Conservation (phyloP, 2,329 filamentous ascomycete species). For the Didymella sp. region DNA sequence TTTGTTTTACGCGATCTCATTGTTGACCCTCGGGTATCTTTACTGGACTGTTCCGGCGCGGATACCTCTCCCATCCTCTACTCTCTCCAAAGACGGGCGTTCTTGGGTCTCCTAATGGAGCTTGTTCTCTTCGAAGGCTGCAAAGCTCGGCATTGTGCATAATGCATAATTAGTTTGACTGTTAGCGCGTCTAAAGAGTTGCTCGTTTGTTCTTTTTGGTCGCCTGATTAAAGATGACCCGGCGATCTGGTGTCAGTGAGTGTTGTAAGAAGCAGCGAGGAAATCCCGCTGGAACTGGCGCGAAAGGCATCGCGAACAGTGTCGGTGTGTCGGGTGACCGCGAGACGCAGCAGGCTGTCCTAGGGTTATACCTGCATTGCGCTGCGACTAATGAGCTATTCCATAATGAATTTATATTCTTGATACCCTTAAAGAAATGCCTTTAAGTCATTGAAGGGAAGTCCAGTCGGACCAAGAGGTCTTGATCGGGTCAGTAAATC, state of each 20-base stretch:
- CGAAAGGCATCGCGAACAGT: background rate
- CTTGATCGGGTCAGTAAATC: background rate
- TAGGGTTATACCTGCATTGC: constrained; percentile 4
- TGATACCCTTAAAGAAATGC: constrained; percentile 8
- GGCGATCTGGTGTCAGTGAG: constrained; percentile 3
- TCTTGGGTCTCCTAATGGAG: constrained; percentile 13
- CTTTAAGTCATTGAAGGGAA: background rate
- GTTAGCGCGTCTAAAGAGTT: constrained; percentile 14
- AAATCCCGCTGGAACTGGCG: background rate
- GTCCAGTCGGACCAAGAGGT: too few relatives aligned
- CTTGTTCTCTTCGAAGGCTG: constrained; percentile 10
- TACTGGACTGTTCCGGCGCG: constrained; percentile 1
- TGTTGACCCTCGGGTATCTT: constrained; percentile 16
- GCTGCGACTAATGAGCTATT: constrained; percentile 20
- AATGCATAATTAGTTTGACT: constrained; percentile 16
- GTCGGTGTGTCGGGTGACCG: background rate
- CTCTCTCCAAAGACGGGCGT: constrained; percentile 10
- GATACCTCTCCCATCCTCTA: background rate
- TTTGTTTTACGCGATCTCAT: constrained; percentile 14
- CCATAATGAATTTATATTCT: constrained; percentile 23
- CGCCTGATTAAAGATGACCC: background rate
- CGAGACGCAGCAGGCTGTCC: constrained; percentile 4
- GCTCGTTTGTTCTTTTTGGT: background rate
- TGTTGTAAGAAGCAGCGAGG: constrained; percentile 1
- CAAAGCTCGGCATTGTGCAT: constrained; percentile 18